Evolutionary conservation across 2,329 filamentous ascomycete species (phyloP), one percentile per base, ranked within the genome.

Genomic region (Colletotrichum sansevieriae): DNA sequence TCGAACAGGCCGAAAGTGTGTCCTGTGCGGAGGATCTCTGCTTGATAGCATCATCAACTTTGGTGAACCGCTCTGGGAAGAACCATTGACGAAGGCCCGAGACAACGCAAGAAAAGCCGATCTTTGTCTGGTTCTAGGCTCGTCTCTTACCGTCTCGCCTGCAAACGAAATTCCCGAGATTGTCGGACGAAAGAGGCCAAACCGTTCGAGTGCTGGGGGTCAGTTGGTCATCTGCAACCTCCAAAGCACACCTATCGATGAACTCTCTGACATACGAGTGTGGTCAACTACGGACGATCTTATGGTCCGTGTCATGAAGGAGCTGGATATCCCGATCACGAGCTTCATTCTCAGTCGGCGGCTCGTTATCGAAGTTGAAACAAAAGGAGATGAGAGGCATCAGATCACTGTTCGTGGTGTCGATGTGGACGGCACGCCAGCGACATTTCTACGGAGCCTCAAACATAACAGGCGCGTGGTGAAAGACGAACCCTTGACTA

Each of bases 11-110:
- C 79, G 82, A 6, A 83, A 81, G 47, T 85, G 82, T 68, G 74
- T 75, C 0, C 54, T 72, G 0, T 85, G 83, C 55, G 75, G 73
- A 2, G 82, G 80, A 0, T 65, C 67, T 3, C 77, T 84, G 0
- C 75, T 78, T 8, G 83, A 84, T 63, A 84, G 73, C 29, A 83
- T 84, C 73, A 77, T 84, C 72, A 83, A 83, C 63, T 84, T 84
- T 2, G 22, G 22, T 22, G 22, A 22, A 22, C 22, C 22, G 22
- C 22, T 22, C 22, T 22, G 22, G 22, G 22, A 22, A 3, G 22
- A 22, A 22, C 22, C 22, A 22, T 4, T 22, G 22, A 22, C 22
- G 22, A 22, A 22, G 22, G 22, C 22, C 22, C 22, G 22, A 22
- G 22, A 22, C 22, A 22, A 22, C 22, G 22, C 22, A 22, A 22